phyloP scores from a whole-genome alignment of 306 rosid genomes.

The barrel medic (Medicago truncatula) region DNA sequence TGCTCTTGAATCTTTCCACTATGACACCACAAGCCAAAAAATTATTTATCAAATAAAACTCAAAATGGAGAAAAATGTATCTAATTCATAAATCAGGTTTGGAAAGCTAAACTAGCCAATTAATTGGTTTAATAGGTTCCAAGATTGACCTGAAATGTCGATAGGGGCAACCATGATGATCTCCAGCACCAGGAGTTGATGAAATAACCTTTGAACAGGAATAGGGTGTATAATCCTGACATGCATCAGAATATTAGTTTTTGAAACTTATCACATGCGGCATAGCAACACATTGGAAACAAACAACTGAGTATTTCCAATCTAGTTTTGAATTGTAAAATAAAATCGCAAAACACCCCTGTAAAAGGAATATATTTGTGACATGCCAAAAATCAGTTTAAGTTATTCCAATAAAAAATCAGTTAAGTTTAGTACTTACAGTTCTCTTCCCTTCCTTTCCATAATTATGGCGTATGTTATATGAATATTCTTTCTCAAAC shows the following conservation, averaged over 20 bases:
- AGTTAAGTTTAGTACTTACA: slow-evolving; percentile 58
- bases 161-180: slow-evolving; percentile 99
- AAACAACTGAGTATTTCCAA: slow-evolving; percentile 28
- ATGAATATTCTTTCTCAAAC: slow-evolving; percentile 93
- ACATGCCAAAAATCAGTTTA: slow-evolving; percentile 23
- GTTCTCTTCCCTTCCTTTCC: slow-evolving; percentile 95
- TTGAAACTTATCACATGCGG: slow-evolving; percentile 36
- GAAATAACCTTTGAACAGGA: slow-evolving; percentile 84
- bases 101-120: slow-evolving; percentile 22
- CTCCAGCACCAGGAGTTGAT: slow-evolving; percentile 89
- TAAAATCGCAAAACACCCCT: slow-evolving; percentile 25
- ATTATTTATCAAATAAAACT: slow-evolving; percentile 26
- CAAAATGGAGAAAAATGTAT: not conserved
- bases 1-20: slow-evolving; percentile 19
- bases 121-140: slow-evolving; percentile 14
- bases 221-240: slow-evolving; percentile 90
- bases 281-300: slow-evolving; percentile 30
- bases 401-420: not conserved
- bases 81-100: slow-evolving; percentile 18
- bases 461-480: slow-evolving; percentile 84
- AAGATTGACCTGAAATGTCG: slow-evolving; percentile 83
- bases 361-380: slow-evolving; percentile 19
- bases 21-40: slow-evolving; percentile 21
- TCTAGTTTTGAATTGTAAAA: slow-evolving; percentile 30
- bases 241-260: slow-evolving; percentile 37